phyloP scores from a whole-genome alignment of 495 filamentous ascomycete genomes.

The Aeminium ludgeri region DNA sequence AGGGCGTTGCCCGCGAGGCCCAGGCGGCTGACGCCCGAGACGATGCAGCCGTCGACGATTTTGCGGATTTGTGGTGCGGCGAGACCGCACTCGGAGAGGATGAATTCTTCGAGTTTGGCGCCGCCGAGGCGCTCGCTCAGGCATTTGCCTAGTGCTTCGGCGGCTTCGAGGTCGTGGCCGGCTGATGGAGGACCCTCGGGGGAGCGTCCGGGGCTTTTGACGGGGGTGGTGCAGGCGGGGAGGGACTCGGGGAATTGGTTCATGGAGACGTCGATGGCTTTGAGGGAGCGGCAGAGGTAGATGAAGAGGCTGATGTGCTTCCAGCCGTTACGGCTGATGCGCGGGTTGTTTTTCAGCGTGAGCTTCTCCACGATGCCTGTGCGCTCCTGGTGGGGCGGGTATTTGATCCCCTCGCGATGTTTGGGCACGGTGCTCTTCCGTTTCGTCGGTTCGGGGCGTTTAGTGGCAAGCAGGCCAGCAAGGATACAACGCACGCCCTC shows the following conservation, averaged over 20 bases:
- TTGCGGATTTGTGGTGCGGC: constrained; percentile 49
- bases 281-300: constrained; percentile 72
- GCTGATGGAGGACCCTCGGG: constrained; percentile 1
- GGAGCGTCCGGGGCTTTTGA: constrained; percentile 1
- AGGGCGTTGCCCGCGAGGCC: constrained; percentile 70
- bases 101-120: constrained; percentile 62
- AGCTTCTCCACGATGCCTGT: constrained; percentile 70
- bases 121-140: constrained; percentile 61
- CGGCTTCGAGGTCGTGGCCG: constrained; percentile 28
- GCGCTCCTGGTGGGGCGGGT: constrained; percentile 33
- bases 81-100: constrained; percentile 61
- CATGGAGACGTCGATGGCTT: constrained; percentile 70
- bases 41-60: constrained; percentile 58
- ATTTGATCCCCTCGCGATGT: constrained; percentile 19
- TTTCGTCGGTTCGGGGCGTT: constrained; percentile 32
- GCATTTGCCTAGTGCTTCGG: constrained; percentile 50
- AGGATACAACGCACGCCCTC: constrained; percentile 74
- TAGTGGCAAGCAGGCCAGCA: constrained; percentile 69
- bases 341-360: constrained; percentile 74
- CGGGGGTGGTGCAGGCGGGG: constrained; percentile 11
- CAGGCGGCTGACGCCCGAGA: constrained; percentile 57
- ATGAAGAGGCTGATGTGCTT: constrained; percentile 78
- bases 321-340: constrained; percentile 77
- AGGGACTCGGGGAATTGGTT: constrained; percentile 53
- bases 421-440: constrained; percentile 6